Evolutionary conservation across 2,329 filamentous ascomycete species (phyloP), one percentile per base, ranked within the genome.

Genomic region (Neofusicoccum umdonicola): DNA sequence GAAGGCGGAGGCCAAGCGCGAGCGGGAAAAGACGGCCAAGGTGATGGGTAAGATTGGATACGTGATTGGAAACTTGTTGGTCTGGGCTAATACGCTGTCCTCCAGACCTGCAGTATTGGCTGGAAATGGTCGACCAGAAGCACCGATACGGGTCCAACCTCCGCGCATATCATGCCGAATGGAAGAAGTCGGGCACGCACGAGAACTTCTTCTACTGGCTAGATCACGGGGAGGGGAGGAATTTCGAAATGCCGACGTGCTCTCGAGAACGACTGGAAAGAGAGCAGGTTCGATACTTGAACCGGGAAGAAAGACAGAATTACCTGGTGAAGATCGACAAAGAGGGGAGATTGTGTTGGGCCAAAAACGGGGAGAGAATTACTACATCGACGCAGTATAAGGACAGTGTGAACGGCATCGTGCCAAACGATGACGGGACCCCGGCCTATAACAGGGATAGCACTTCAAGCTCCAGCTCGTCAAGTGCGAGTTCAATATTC

Each of bases 141-240:
- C 93, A 97, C 74, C 87, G 93, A 3, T 96, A 97, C 72, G 93
- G 93, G 3, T 90, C 88, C 62, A 96, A 95, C 69, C 77, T 97
- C 58, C 84, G 90, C 37, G 85, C 86, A 37, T 97, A 97, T 70
- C 93, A 97, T 72, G 86, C 87, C 66, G 87, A 90, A 68, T 97
- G 93, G 93, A 92, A 92, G 75, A 86, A 85, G 66, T 82, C 87
- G 1, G 82, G 90, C 34, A 94, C 92, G 0, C 85, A 87, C 4
- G 90, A 97, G 74, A 96, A 95, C 73, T 97, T 93, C 83, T 97
- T 97, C 76, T 94, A 93, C 78, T 97, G 93, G 93, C 82, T 97
- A 1, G 93, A 97, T 73, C 83, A 90, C 65, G 93, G 93, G 4
- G 88, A 89, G 56, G 93, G 93, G 0, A 87, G 82, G 69, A 76